Evolutionary conservation across 768 basidiomycete genomes (phyloP).

Genomic region (Xerocomus potaroensis): DNA sequence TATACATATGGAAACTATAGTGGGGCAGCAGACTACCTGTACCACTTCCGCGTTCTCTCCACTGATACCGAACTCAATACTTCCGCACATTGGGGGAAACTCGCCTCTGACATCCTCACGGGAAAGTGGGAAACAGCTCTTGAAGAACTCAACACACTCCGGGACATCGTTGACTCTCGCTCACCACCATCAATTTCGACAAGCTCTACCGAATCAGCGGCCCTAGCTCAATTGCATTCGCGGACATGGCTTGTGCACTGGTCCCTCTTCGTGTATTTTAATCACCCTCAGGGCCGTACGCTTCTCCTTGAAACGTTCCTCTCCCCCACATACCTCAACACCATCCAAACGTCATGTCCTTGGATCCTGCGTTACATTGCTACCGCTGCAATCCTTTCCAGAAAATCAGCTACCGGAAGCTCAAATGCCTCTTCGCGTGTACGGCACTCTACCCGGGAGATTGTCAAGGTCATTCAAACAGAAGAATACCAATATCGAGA

Average conservation of each 20-base stretch:
- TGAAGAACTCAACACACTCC: constrained; percentile 92
- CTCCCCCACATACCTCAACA: constrained; percentile 94
- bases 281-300: constrained; percentile 87
- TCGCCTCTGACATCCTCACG: constrained; percentile 91
- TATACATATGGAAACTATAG: constrained; percentile 98
- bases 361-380: constrained; percentile 95
- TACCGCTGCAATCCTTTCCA: constrained; percentile 87
- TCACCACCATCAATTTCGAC: constrained; percentile 48
- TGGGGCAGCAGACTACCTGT: constrained; percentile 94
- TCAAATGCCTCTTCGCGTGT: constrained; percentile 62
- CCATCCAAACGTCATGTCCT: constrained; percentile 92
- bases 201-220: constrained; percentile 53
- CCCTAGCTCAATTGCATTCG: constrained; percentile 84
- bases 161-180: constrained; percentile 85
- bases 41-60: constrained; percentile 97
- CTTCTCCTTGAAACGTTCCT: constrained; percentile 96
- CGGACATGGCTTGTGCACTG: constrained; percentile 97
- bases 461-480: constrained; percentile 90
- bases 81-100: constrained; percentile 98
- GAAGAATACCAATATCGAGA: constrained; percentile 97
- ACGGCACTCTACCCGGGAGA: constrained; percentile 83
- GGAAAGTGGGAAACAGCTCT: constrained; percentile 95
- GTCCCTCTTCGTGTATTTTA: constrained; percentile 98
- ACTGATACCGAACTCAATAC: constrained; percentile 91
- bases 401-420: constrained; percentile 58